Conservation (phyloP, 257 asterid species). For the Penstemon eatonii region DNA sequence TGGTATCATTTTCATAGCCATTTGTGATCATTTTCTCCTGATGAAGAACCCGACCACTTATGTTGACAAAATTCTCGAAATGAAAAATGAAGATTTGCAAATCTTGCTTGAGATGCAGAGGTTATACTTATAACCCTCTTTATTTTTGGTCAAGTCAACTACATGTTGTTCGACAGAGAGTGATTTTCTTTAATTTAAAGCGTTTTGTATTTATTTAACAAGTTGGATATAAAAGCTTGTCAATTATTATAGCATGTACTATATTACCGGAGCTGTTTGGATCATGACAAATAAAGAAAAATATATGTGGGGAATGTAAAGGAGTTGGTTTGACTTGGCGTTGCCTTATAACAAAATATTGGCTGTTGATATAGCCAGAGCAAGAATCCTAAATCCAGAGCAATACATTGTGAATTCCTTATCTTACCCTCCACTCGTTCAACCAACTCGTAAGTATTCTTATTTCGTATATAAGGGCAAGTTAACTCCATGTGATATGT, state of each 20-base stretch:
- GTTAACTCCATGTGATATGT: too few species aligned
- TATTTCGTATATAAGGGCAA: too few species aligned
- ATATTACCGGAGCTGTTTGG: not conserved
- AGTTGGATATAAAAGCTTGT: not conserved
- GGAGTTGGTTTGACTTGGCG: constrained; percentile 2
- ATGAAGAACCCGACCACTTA: not conserved
- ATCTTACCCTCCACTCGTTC: too few species aligned
- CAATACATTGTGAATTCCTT: too few species aligned
- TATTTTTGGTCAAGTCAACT: not conserved
- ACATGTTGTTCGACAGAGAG: not conserved
- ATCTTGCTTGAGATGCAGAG: constrained; percentile 2
- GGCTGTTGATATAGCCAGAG: too few species aligned
- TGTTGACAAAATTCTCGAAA: not conserved
- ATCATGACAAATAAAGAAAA: not conserved
- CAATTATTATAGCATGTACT: not conserved
- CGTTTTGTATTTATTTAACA: constrained; percentile 1
- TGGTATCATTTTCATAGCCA: not conserved
- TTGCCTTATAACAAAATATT: too few species aligned
- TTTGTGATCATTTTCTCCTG: not conserved
- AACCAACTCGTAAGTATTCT: too few species aligned
- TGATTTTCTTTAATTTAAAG: not conserved
- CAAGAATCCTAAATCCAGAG: too few species aligned
- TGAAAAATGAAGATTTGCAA: not conserved
- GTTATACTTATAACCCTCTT: too few species aligned
- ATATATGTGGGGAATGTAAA: too few species aligned